Evolutionary conservation across 805 yeast species (phyloP), one percentile per base, ranked within the genome.

Genomic region (Yarrowia sp.): DNA sequence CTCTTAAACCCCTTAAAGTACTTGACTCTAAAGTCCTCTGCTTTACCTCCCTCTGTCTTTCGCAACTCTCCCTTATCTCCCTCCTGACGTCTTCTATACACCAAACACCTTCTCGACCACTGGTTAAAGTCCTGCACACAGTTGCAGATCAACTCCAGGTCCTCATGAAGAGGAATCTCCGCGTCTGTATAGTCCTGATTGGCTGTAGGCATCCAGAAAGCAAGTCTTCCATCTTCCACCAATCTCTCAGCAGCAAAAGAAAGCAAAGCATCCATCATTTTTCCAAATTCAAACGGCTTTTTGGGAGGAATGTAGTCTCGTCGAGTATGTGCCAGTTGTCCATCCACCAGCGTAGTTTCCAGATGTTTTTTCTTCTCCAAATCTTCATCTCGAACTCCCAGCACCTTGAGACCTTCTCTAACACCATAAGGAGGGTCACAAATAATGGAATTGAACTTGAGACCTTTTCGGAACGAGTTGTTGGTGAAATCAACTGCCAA

Each of bases 391-490:
- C 82, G 84, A 4, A 96, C 89, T 4, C 99, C 99, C 64, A 96
- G 84, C 0, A 92, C 97, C 73, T 91, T 92, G 63, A 95, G 82
- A 3, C 98, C 96, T 75, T 95, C 99, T 70, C 99, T 81, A 2
- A 95, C 96, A 12, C 99, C 99, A 74, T 95, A 95, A 0, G 99
- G 99, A 1, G 99, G 99, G 76, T 95, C 99, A 73, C 98, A 92
- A 1, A 93, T 83, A 5, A 95, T 93, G 1, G 89, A 81, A 73
- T 95, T 97, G 14, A 95, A 80, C 28, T 69, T 72, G 24, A 95
- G 75, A 67, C 82, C 80, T 0, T 74, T 66, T 68, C 97, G 80
- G 63, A 95, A 79, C 3, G 97, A 88, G 74, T 89, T 88, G 73
- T 95, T 92, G 2, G 98, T 95, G 75, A 95, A 95, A 77, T 95